phyloP scores from a whole-genome alignment of 1,284 basidiomycete species.

The Ceratobasidium sp. region DNA sequence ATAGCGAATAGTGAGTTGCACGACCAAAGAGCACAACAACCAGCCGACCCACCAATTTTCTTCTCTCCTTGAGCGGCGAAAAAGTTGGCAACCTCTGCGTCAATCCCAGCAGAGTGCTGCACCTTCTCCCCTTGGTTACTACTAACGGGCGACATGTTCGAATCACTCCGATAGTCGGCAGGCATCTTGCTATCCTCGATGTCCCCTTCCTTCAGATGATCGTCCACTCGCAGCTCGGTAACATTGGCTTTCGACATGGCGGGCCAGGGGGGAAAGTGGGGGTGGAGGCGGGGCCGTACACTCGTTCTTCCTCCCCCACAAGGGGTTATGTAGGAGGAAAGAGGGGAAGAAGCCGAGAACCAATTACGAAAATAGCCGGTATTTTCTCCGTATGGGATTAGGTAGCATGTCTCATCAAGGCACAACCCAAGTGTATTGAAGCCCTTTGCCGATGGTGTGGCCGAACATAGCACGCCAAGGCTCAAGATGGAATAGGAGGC shows the following conservation, averaged over 20 bases:
- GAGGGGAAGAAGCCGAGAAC: conserved; percentile 26
- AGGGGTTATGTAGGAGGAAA: conserved; percentile 34
- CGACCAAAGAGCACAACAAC: neutral
- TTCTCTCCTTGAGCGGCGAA: conserved; percentile 57
- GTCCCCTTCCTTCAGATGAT: conserved; percentile 41
- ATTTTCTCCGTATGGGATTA: conserved; percentile 36
- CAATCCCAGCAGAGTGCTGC: conserved; percentile 58
- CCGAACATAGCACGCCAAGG: conserved; percentile 36
- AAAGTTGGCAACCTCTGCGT: conserved; percentile 65
- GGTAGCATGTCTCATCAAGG: conserved; percentile 31
- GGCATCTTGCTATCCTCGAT: conserved; percentile 39
- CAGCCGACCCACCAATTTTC: conserved; percentile 15
- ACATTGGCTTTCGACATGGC: conserved; percentile 32
- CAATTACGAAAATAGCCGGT: neutral
- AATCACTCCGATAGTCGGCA: conserved; percentile 38
- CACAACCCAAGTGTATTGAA: conserved; percentile 16
- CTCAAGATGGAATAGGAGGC: conserved; percentile 3
- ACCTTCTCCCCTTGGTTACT: conserved; percentile 19
- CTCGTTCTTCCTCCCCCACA: conserved; percentile 12
- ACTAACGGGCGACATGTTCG: conserved; percentile 42
- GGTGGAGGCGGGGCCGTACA: conserved; percentile 30
- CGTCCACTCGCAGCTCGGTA: conserved; percentile 38
- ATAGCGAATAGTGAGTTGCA: neutral
- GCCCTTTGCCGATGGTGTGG: neutral
- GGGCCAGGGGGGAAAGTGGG: conserved; percentile 1